phyloP scores from a whole-genome alignment of 2,329 filamentous ascomycete genomes.

The Pyrenochaeta sp. region DNA sequence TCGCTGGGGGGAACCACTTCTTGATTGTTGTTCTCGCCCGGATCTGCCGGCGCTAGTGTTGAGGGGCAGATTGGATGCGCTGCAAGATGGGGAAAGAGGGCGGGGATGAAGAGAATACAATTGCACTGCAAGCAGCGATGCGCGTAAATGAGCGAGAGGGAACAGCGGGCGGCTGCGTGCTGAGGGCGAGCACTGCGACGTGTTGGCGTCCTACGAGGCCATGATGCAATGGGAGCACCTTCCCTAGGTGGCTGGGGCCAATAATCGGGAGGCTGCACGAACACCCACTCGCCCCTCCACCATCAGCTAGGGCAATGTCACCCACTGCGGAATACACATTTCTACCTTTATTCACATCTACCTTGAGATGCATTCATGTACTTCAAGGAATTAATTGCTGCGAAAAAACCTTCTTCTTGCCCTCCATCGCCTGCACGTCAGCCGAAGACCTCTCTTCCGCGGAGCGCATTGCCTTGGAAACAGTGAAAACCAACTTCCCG shows the following conservation, averaged over 20 bases:
- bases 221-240: conserved; percentile 38
- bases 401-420: too few species aligned
- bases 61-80: conserved; percentile 21
- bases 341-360: background rate
- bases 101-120: conserved; percentile 4
- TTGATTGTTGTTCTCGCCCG: conserved; percentile 23
- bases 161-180: conserved; percentile 16
- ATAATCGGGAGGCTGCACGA: conserved; percentile 33
- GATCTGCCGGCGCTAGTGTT: conserved; percentile 30
- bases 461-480: too few species aligned
- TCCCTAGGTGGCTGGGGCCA: conserved; percentile 36
- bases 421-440: too few species aligned
- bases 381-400: too few species aligned
- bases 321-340: background rate
- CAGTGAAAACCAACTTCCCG: too few species aligned
- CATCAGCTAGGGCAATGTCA: background rate
- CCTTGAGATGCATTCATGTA: too few species aligned
- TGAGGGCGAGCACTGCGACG: conserved; percentile 20
- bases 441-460: too few species aligned
- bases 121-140: conserved; percentile 3
- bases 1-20: conserved; percentile 26
- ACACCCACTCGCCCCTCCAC: conserved; percentile 16
- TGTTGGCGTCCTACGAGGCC: conserved; percentile 22
- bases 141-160: conserved; percentile 7
- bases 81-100: conserved; percentile 13